Conservation (phyloP, 2,329 filamentous ascomycete species). For the Xylariaceae sp. region DNA sequence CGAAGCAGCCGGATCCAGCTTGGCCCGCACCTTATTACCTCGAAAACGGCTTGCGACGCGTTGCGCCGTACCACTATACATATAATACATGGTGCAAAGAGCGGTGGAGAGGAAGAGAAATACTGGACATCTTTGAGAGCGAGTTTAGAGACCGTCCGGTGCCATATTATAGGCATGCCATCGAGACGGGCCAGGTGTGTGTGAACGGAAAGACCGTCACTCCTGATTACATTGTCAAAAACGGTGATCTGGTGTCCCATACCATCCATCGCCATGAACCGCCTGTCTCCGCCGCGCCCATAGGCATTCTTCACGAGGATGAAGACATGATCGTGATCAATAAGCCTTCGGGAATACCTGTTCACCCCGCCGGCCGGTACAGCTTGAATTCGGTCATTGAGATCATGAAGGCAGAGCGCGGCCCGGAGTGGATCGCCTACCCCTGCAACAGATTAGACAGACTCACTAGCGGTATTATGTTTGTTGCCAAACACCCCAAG, state of each 20-base stretch:
- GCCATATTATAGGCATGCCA: constrained; percentile 83
- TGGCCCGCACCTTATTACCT: constrained; percentile 70
- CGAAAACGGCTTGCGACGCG: constrained; percentile 74
- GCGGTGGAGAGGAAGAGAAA: constrained; percentile 74
- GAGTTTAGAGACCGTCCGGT: constrained; percentile 86
- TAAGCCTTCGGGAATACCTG: constrained; percentile 90
- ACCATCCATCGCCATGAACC: constrained; percentile 94
- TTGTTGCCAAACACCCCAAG: constrained; percentile 79
- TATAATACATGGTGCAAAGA: constrained; percentile 96
- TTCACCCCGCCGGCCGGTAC: constrained; percentile 92
- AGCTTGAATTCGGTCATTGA: constrained; percentile 92
- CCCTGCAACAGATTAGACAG: constrained; percentile 92
- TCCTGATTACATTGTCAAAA: constrained; percentile 67
- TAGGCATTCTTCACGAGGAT: constrained; percentile 84
- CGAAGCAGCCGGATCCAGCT: constrained; percentile 33
- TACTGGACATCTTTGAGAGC: constrained; percentile 82
- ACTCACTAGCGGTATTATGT: constrained; percentile 95
- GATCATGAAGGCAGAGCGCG: constrained; percentile 77
- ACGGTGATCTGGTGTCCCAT: constrained; percentile 88
- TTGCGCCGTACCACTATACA: constrained; percentile 83
- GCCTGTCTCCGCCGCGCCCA: constrained; percentile 74
- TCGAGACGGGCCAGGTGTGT: constrained; percentile 70
- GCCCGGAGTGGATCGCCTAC: constrained; percentile 48
- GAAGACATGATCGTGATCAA: constrained; percentile 93
- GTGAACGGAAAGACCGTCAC: constrained; percentile 70